Evolutionary conservation across 495 filamentous ascomycete genomes (phyloP).

Genomic region (Opeltia flavorubescens): DNA sequence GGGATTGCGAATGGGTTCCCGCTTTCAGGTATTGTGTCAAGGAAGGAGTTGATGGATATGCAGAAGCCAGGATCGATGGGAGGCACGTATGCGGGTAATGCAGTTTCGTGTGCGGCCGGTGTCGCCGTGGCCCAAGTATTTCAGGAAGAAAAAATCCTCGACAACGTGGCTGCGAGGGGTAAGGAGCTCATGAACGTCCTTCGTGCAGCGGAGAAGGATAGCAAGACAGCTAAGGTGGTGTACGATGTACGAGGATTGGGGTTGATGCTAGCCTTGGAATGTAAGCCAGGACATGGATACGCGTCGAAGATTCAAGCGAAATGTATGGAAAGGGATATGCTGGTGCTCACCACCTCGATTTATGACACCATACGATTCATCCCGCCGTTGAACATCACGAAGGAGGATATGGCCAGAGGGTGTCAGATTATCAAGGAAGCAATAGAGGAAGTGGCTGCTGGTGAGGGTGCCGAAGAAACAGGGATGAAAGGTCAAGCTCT

Average conservation of each 20-base stretch:
- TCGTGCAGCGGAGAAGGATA: not conserved
- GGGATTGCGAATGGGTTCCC: constrained; percentile 12
- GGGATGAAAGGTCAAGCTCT: constrained; percentile 1
- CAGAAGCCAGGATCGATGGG: constrained; percentile 12
- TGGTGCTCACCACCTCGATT: constrained; percentile 11
- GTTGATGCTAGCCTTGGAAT: constrained; percentile 12
- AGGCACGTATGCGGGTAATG: constrained; percentile 11
- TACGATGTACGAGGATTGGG: constrained; percentile 9
- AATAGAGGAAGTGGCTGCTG: constrained; percentile 7
- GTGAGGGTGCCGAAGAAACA: not conserved
- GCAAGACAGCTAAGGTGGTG: constrained; percentile 1
- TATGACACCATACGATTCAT: constrained; percentile 10
- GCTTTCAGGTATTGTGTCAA: constrained; percentile 7
- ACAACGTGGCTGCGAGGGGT: constrained; percentile 8
- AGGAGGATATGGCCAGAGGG: constrained; percentile 11
- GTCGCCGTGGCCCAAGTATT: constrained; percentile 12
- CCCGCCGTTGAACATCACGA: constrained; percentile 10
- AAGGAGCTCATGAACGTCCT: constrained; percentile 9
- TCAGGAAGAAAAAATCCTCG: constrained; percentile 9
- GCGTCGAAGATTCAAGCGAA: constrained; percentile 12
- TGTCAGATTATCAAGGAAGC: constrained; percentile 7
- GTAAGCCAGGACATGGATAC: constrained; percentile 10
- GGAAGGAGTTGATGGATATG: constrained; percentile 12
- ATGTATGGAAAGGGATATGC: constrained; percentile 12
- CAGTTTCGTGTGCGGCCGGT: constrained; percentile 10